Evolutionary conservation across 2,329 filamentous ascomycete genomes (phyloP), one percentile per base, ranked within the genome.

Genomic region (Phialemonium atrogriseum): DNA sequence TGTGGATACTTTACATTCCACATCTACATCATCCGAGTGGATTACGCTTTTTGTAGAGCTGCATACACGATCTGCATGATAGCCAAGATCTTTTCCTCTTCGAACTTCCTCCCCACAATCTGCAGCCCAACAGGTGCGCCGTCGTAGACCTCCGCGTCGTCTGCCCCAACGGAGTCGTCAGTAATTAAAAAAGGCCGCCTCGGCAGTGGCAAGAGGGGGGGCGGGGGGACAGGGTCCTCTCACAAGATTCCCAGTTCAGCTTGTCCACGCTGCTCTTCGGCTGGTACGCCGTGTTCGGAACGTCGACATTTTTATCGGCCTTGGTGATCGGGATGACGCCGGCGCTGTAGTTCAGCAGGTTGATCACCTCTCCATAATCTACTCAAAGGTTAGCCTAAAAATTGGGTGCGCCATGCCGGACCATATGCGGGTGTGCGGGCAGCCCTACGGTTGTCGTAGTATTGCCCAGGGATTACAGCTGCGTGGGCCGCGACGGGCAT

Each of bases 301-400:
- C 42, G 45, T 78, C 74, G 5, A 74, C 30, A 0, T 32, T 46
- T 43, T 68, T 67, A 35, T 77, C 62, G 0, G 63, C 69, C 25
- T 50, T 60, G 0, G 70, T 75, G 1, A 77, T 68, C 0, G 74
- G 74, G 12, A 79, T 56, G 2, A 68, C 59, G 0, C 65, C 62
- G 19, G 56, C 56, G 2, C 64, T 70, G 35, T 77, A 77, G 44
- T 78, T 72, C 12, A 77, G 41, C 12, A 72, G 28, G 40, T 78
- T 79, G 26, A 74, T 57, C 10, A 58, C 35, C 11, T 21, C 19
- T 14, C 19, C 17, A 21, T 30, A 30, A 3, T 24, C 28, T 30
- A 14, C 8, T 4, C 11, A 5, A 13, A 19, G 22, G 24, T 29
- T 12, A 29, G 27, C 17, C 10, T 11, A 6, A 22, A 11, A 8